These are phyloP conservation scores for Pistacia integerrima DNA, from an alignment of 345 rosid genomes.

Conservation along the genomic window DNA sequence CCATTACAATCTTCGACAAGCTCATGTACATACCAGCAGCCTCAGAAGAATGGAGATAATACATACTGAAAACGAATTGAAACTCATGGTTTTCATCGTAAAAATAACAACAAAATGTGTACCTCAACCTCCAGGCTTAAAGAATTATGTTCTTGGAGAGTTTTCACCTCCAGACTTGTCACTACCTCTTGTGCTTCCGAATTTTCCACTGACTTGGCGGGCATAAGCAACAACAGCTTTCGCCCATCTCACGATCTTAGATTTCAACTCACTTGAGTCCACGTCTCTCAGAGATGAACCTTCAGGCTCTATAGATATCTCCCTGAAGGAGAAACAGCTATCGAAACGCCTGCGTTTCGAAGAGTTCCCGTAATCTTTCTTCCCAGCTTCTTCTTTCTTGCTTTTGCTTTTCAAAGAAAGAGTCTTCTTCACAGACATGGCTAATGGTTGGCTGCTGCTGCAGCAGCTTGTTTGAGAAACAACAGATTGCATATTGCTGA, in stretches of 20 bases:
- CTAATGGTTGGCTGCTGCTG: not conserved
- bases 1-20: too few relatives aligned
- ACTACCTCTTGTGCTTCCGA: slow-evolving; percentile 28
- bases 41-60: too few relatives aligned
- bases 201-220: slow-evolving; percentile 67
- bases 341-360: slow-evolving; percentile 22
- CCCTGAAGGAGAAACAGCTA: slow-evolving; percentile 51
- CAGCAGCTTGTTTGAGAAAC: not conserved
- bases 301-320: slow-evolving; percentile 39
- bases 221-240: slow-evolving; percentile 74
- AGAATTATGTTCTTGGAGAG: not conserved
- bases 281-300: slow-evolving; percentile 44
- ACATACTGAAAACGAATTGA: too few relatives aligned
- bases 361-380: not conserved
- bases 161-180: not conserved
- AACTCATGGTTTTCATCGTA: too few relatives aligned
- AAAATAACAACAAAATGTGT: too few relatives aligned
- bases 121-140: not conserved
- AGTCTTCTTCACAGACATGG: slow-evolving; percentile 53
- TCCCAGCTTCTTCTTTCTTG: not conserved
- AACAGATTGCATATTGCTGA: not conserved
- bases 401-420: slow-evolving; percentile 3
- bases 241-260: slow-evolving; percentile 79
- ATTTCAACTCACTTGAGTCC: slow-evolving; percentile 72
- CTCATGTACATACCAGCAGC: too few relatives aligned